phyloP scores from a whole-genome alignment of 73 alveolate genomes.

The Tetrahymena malaccensis region DNA sequence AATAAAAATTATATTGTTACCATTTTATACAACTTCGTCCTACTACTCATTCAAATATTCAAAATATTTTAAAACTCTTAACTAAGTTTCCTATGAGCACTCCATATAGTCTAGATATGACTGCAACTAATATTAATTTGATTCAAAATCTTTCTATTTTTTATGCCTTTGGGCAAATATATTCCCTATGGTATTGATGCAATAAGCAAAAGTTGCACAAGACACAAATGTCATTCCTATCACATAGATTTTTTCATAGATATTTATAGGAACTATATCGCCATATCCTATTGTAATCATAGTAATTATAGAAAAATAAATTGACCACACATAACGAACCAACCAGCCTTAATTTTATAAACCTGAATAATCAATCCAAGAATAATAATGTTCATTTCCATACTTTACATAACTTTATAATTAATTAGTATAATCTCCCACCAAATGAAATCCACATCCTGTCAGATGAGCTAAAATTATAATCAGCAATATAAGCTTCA shows the following conservation, averaged over 20 bases:
- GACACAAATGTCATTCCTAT: conserved; percentile 12
- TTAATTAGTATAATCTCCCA: not conserved
- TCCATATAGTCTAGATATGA: not conserved
- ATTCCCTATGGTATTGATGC: conserved; percentile 9
- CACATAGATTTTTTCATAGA: conserved; percentile 12
- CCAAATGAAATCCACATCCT: not conserved
- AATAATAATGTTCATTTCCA: not conserved
- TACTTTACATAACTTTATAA: not conserved
- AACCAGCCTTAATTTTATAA: conserved; percentile 8
- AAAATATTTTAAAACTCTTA: not conserved
- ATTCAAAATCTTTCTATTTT: not conserved
- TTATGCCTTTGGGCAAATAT: not conserved
- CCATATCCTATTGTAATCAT: conserved; percentile 28
- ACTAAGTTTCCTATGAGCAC: not conserved
- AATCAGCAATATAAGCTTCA: not conserved
- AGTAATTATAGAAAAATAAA: conserved; percentile 18
- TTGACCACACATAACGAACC: conserved; percentile 2
- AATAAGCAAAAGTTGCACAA: conserved; percentile 10
- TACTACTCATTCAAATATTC: not conserved
- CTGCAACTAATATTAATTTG: not conserved
- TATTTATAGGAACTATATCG: conserved; percentile 13
- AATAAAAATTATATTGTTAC: not conserved
- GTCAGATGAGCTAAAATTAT: not conserved
- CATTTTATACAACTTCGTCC: not conserved
- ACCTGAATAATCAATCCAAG: conserved; percentile 17